Percentiles rank a stretch among this genome's conserved stretches.
Evolutionary conservation across 2,329 filamentous ascomycete species (phyloP).

Genomic region (Monilinia polystroma): DNA sequence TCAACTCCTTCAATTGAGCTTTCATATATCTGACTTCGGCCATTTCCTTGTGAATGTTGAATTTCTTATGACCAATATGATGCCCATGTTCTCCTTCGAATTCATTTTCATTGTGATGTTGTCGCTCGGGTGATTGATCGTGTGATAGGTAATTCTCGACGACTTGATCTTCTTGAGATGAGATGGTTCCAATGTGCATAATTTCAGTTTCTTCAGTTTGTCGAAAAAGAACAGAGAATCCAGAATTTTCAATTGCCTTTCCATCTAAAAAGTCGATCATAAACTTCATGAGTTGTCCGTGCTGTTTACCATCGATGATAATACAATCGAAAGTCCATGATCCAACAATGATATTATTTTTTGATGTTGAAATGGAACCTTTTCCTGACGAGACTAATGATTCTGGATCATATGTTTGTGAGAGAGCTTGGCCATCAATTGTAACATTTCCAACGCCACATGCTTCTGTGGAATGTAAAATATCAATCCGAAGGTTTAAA

Average conservation of each 20-base stretch:
- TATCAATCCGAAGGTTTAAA: slow-evolving; percentile 44
- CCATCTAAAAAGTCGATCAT: slow-evolving; percentile 47
- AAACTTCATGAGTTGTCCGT: slow-evolving; percentile 49
- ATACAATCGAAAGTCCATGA: slow-evolving; percentile 52
- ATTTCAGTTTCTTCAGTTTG: slow-evolving; percentile 47
- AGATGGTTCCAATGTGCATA: slow-evolving; percentile 45
- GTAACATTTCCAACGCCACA: slow-evolving; percentile 51
- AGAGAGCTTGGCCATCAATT: slow-evolving; percentile 48
- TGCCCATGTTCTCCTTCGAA: background rate
- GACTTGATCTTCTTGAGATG: slow-evolving; percentile 36
- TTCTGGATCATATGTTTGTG: slow-evolving; percentile 39
- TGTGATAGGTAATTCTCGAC: slow-evolving; percentile 29
- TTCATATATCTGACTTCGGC: slow-evolving; percentile 48
- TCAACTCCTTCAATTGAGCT: slow-evolving; percentile 45
- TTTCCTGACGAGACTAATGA: slow-evolving; percentile 38
- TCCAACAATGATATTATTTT: slow-evolving; percentile 45
- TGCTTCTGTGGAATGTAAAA: slow-evolving; percentile 47
- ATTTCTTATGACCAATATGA: slow-evolving; percentile 15
- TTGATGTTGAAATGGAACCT: slow-evolving; percentile 44
- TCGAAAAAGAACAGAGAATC: slow-evolving; percentile 48
- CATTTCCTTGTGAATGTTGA: slow-evolving; percentile 46
- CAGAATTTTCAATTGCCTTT: slow-evolving; percentile 42
- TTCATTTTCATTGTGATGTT: slow-evolving; percentile 18
- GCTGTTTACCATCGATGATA: slow-evolving; percentile 42
- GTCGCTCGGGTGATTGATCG: slow-evolving; percentile 26